phyloP scores from a whole-genome alignment of 495 filamentous ascomycete genomes.

The Chaetomium cochliodes region DNA sequence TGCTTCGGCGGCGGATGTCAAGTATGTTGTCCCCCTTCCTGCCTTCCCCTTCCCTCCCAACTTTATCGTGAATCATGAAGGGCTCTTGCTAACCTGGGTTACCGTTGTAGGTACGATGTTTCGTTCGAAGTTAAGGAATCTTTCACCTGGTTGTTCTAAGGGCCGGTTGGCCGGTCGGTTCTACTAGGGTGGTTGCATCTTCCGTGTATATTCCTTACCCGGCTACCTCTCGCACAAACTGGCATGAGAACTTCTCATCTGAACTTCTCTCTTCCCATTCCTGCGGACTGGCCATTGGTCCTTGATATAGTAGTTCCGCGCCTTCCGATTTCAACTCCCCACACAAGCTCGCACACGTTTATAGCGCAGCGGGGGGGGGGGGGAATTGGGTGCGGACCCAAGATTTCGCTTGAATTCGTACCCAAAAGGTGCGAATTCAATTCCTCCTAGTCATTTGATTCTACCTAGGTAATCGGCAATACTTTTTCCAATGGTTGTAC shows the following conservation, averaged over 20 bases:
- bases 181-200: background rate
- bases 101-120: conserved; percentile 41
- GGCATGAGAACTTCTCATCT: background rate
- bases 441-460: background rate
- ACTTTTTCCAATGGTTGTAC: too few species aligned
- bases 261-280: background rate
- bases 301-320: background rate
- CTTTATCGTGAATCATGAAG: background rate
- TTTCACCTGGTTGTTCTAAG: conserved; percentile 56
- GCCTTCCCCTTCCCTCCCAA: background rate
- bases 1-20: conserved; percentile 50
- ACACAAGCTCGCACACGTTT: background rate
- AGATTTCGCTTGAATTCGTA: background rate
- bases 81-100: conserved; percentile 16
- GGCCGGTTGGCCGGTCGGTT: background rate
- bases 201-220: background rate
- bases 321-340: background rate
- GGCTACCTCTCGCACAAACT: too few species aligned
- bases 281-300: background rate
- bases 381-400: too few species aligned
- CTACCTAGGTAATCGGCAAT: too few species aligned
- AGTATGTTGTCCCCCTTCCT: conserved; percentile 33
- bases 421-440: background rate
- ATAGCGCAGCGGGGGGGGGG: too few species aligned
- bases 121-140: conserved; percentile 57